Evolutionary conservation across 768 basidiomycete genomes (phyloP), one percentile per base, ranked within the genome.

Genomic region (Chalciporus piperatus): DNA sequence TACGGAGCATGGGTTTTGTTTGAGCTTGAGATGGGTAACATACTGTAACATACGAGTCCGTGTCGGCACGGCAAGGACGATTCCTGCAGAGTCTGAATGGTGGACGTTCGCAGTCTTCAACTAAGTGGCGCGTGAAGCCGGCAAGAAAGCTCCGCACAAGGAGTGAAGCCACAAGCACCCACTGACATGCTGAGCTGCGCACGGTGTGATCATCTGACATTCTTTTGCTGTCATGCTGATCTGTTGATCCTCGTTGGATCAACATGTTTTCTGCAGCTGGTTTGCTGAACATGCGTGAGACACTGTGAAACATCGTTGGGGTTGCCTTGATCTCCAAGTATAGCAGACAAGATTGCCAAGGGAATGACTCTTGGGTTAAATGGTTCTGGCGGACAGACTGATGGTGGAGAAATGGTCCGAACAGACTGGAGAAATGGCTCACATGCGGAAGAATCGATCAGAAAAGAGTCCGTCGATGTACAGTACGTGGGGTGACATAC

Each of bases 1-100:
- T 84, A 45, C 74, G 66, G 53, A 72, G 76, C 65, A 71, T 71
- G 65, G 68, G 68, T 28, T 33, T 39, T n/a, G 69, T 69, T 8
- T 67, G 45, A 61, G 37, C 16, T 4, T 22, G 20, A 30, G 38
- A 14, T 45, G n/a, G 43, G 23, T 19, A 22, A 20, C 17, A 30
- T 19, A 27, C n/a, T n/a, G n/a, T n/a, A n/a, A n/a, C n/a, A n/a
- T n/a, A n/a, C n/a, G n/a, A n/a, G n/a, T n/a, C n/a, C n/a, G n/a
- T n/a, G n/a, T n/a, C n/a, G n/a, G n/a, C n/a, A n/a, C n/a, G n/a
- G n/a, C n/a, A n/a, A n/a, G n/a, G n/a, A n/a, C 11, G 32, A 12
- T 32, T 32, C 32, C 32, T 32, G 32, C 32, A 32, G 4, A 5
- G 5, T 27, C 13, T 3, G 35, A n/a, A 37, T 37, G n/a, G 2